Base-by-base conservation (phyloP, 2,329 filamentous ascomycete species). In the Paraphoma sp. region DNA sequence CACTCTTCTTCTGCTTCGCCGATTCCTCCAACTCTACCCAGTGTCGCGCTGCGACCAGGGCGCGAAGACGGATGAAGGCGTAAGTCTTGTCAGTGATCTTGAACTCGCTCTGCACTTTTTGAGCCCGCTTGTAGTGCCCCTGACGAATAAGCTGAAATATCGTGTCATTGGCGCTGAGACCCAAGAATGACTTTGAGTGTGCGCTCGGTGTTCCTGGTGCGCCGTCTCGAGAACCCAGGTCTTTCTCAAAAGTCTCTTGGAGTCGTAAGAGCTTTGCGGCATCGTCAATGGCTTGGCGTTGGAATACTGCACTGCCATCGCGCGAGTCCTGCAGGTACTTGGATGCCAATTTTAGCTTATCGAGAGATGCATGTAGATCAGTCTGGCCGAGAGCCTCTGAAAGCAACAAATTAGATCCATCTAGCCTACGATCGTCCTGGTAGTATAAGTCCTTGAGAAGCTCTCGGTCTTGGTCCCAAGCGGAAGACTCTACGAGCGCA, bases 391-490 rank as follows among this genome's bases (percentile, higher is more conserved):
- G 81, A 0, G 93, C 91, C 77, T 99, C 94, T 17, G 87, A 87
- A 12, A 99, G 81, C 56, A 98, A 90, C 1, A 99, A 87, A 55
- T 92, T 90, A 0, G 94, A 91, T 3, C 95, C 93, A 63, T 98
- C 95, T 5, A 93, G 81, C 3, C 93, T 87, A 5, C 94, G 87
- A 74, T 99, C 95, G 69, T 98, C 95, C 78, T 98, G 95, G 74
- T 99, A 99, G 79, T 95, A 99, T 3, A 99, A 82, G 72, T 98
- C 95, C 71, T 98, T 99, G 28, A 99, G 86, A 18, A 99, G 78
- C 51, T 90, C 87, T 0, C 86, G 84, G 67, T 96, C 93, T 68
- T 96, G 90, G 48, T 91, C 87, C 48, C 85, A 82, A 0, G 95
- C 94, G 0, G 89, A 89, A 1, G 92, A 86, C 76, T 99, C 95